Base-by-base conservation (phyloP, 2,329 filamentous ascomycete species). In the Fusarium stilboides region DNA sequence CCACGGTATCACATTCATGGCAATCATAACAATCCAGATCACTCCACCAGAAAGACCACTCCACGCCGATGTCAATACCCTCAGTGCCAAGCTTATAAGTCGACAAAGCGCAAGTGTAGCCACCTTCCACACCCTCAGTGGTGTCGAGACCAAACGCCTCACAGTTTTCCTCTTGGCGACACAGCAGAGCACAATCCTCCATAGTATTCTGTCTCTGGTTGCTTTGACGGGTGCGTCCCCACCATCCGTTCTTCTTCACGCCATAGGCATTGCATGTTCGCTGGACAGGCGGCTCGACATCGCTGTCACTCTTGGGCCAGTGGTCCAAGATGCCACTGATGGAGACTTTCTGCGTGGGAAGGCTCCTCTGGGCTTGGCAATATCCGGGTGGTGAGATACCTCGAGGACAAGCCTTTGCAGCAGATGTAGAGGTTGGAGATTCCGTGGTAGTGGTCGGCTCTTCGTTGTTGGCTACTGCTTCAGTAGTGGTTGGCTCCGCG, bases 1-100 rank as follows among this genome's bases (percentile, higher is more conserved):
- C 28, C 10, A 13, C 10, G 28, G 28, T 31, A 31, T 31, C 28
- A 26, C 62, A 62, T 10, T 57, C 58, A 13, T 57, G 34, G 8
- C 62, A 65, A 7, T 57, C 62, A 46, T 57, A 62, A 12, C 51
- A 62, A 20, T 62, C 62, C 3, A 44, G 8, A 8, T 65, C 58
- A 5, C 46, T 62, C 62, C 57, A 65, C 62, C 40, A 46, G 9
- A 65, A 4, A 1, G 62, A 62, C n/a, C 20, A 52, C 5, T 20
- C 13, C 7, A 42, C 45, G 8, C 42, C 19, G 2, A 62, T 6
- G 5, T 56, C 34, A 22, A 65, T 62, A 6, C 62, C 62, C 34
- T 56, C 51, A n/a, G 52, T 52, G 2, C 33, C 62, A 15, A 65
- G 19, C 34, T 52, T 62, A 5, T 65, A 62, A 34, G 24, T 22